phyloP scores from a whole-genome alignment of 371 early-diverging fungal genomes.

The Mucor circinelloides region DNA sequence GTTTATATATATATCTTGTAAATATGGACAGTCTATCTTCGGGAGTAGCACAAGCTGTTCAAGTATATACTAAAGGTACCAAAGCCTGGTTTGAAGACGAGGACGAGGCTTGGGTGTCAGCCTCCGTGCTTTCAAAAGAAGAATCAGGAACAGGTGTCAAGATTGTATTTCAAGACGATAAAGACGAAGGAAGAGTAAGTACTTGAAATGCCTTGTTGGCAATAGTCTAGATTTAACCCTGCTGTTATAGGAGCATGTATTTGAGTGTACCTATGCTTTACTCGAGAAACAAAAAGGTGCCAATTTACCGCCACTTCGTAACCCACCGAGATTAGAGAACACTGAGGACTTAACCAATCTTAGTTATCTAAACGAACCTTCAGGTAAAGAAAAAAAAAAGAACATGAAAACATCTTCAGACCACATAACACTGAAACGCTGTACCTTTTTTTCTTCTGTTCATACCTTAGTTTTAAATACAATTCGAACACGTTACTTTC shows the following conservation, averaged over 20 bases:
- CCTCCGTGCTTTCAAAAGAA: slow-evolving; percentile 60
- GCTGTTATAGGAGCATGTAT: slow-evolving; percentile 63
- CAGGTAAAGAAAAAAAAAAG: slow-evolving; percentile 57
- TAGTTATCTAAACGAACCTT: slow-evolving; percentile 90
- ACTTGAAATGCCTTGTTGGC: neutral
- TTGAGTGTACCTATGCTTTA: slow-evolving; percentile 71
- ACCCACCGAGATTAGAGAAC: slow-evolving; percentile 87
- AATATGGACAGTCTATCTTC: slow-evolving; percentile 33
- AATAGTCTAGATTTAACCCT: neutral
- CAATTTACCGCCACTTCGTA: slow-evolving; percentile 85
- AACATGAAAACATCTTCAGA: neutral
- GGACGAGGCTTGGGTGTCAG: slow-evolving; percentile 87
- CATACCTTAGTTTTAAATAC: slow-evolving; percentile 77
- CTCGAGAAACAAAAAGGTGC: slow-evolving; percentile 66
- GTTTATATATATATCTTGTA: neutral
- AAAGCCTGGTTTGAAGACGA: slow-evolving; percentile 91
- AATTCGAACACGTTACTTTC: slow-evolving; percentile 83
- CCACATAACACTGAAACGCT: neutral
- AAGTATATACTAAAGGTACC: slow-evolving; percentile 70
- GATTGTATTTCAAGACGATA: slow-evolving; percentile 67
- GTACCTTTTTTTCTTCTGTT: neutral
- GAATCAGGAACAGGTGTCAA: slow-evolving; percentile 58
- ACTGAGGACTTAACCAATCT: slow-evolving; percentile 92
- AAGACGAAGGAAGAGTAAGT: slow-evolving; percentile 63
- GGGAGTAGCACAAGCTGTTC: slow-evolving; percentile 54